phyloP scores from a whole-genome alignment of 768 basidiomycete genomes.

The Coprinopsis sp. region DNA sequence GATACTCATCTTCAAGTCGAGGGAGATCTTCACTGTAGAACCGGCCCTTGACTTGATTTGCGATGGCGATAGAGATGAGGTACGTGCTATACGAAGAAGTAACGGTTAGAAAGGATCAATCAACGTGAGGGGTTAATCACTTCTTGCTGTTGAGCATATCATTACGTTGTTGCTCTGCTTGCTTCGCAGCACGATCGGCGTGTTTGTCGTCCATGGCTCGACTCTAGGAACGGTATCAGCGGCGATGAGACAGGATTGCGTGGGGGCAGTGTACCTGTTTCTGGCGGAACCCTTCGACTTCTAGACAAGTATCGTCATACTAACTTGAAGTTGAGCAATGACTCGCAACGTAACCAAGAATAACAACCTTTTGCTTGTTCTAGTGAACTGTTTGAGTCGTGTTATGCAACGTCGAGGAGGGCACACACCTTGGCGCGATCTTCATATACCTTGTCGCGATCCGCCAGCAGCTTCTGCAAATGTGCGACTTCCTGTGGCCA shows the following conservation, averaged over 20 bases:
- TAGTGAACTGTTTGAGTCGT: slow-evolving; percentile 22
- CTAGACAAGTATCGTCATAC: slow-evolving; percentile 78
- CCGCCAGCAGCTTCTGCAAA: slow-evolving; percentile 65
- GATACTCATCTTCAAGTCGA: slow-evolving; percentile 68
- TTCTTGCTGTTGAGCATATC: slow-evolving; percentile 85
- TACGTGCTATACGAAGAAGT: slow-evolving; percentile 46
- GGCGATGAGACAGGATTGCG: not conserved
- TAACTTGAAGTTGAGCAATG: slow-evolving; percentile 24
- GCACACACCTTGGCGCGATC: slow-evolving; percentile 63
- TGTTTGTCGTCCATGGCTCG: slow-evolving; percentile 71
- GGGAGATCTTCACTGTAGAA: slow-evolving; percentile 72
- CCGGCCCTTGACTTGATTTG: slow-evolving; percentile 65
- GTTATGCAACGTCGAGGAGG: slow-evolving; percentile 8
- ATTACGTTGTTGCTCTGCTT: slow-evolving; percentile 68
- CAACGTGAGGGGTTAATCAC: slow-evolving; percentile 31
- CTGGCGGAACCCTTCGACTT: slow-evolving; percentile 69
- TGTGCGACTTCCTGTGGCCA: slow-evolving; percentile 57
- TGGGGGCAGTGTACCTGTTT: slow-evolving; percentile 56
- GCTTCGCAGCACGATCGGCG: slow-evolving; percentile 66
- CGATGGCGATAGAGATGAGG: slow-evolving; percentile 62
- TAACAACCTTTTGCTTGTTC: slow-evolving; percentile 60
- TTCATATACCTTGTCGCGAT: slow-evolving; percentile 62
- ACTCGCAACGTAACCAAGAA: not conserved
- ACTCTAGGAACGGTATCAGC: slow-evolving; percentile 36
- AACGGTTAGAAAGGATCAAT: not conserved